phyloP scores from a whole-genome alignment of 176 grass and related monocot species.

The Cenchrus purpureus region DNA sequence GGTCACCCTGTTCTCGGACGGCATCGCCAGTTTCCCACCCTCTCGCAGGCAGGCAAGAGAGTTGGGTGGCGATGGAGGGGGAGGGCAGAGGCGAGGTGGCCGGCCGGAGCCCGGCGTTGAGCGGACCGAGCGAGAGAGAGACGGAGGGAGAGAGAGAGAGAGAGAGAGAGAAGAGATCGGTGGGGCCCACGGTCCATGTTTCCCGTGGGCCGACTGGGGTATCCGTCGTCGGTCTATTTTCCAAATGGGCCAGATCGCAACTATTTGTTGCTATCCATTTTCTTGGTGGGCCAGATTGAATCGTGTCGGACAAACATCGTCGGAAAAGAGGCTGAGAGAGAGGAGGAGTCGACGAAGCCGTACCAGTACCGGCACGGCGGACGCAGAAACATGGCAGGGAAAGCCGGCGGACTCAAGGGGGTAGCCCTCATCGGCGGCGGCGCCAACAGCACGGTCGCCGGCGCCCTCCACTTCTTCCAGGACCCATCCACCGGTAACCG shows the following conservation, averaged over 20 bases:
- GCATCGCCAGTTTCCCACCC: neutral
- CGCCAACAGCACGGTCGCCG: constrained; percentile 41
- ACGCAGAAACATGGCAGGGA: constrained; percentile 44
- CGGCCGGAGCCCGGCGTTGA: neutral
- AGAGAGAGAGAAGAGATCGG: neutral
- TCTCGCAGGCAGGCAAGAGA: neutral
- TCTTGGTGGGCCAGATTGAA: neutral
- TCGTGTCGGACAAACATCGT: neutral
- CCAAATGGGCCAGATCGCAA: neutral
- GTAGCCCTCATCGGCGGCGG: constrained; percentile 57
- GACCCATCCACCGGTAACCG: constrained; percentile 36
- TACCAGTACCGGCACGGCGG: constrained; percentile 1
- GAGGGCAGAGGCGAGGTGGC: neutral
- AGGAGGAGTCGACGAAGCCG: neutral
- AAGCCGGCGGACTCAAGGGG: constrained; percentile 55
- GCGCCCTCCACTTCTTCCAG: constrained; percentile 55
- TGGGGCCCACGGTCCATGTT: no score
- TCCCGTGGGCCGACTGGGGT: no score
- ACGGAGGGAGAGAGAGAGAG: no score
- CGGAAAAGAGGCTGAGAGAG: neutral
- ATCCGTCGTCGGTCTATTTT: no score
- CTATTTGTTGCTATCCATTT: neutral
- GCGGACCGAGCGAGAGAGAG: no score
- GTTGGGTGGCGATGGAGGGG: neutral
- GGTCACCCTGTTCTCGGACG: neutral